Evolutionary conservation across 306 rosid species (phyloP), one percentile per base, ranked within the genome.

Genomic region (Cotoneaster glaucophyllus): DNA sequence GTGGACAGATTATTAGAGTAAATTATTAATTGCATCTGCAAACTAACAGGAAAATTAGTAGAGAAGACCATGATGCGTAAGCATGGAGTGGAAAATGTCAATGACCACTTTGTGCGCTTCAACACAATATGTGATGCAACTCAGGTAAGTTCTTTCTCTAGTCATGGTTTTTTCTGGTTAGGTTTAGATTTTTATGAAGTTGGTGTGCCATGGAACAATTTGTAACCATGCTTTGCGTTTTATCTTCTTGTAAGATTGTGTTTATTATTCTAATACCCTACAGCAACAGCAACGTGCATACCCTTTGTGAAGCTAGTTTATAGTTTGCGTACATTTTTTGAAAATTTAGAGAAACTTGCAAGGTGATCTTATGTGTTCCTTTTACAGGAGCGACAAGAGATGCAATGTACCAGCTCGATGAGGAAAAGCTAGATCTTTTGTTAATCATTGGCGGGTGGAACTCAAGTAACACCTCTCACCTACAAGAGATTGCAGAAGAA

Each of bases 91-190:
- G 91, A 86, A 73, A 96, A 89, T 45, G 28, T 89, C 84, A 96
- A 81, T 65, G 96, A 92, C 32, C 93, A 96, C 79, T 92, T 96
- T 71, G 52, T 89, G 43, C 92, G 97, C 88, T 95, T 95, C 91
- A 95, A 95, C 83, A 96, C 99, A 80, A 96, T 92, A 74, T 96
- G 98, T 67, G 99, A 90, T 80, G 98, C 99, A 52, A 92, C 99
- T 69, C 97, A 96, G 88, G 98, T 90, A 77, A 69, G 84, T 74
- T 69, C 70, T 77, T 61, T 70, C 64, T 31, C 43, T 4, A n/a
- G 69, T 28, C 34, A 18, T 53, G 70, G 57, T 37, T 56, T 74
- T 34, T 31, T 17, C 45, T 71, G 11, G 34, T 43, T 50, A 50
- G 21, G 19, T 15, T 50, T 37, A 28, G 59, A 52, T 61, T 28